Evolutionary conservation across 371 early-diverging fungal genomes (phyloP).

Genomic region (Mortierella sp.): DNA sequence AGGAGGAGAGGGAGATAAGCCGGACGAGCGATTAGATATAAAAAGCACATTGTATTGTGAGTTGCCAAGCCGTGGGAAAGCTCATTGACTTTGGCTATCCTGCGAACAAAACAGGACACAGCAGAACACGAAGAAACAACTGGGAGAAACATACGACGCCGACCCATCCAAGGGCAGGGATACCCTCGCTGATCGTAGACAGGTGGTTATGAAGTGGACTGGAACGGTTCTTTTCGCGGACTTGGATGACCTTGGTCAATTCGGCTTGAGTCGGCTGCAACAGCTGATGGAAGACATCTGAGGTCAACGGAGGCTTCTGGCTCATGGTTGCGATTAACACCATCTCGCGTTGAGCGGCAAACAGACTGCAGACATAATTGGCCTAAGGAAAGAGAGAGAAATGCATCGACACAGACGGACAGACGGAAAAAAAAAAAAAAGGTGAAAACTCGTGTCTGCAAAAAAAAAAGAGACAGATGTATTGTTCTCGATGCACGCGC

Average conservation of each 20-base stretch:
- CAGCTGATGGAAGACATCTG: conserved; percentile 65
- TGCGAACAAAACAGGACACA: neutral
- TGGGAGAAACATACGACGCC: conserved; percentile 72
- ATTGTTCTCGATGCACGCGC: neutral
- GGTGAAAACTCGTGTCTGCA: neutral
- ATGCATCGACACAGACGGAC: too few relatives aligned
- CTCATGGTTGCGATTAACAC: conserved; percentile 75
- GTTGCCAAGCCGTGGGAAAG: neutral
- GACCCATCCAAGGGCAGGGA: conserved; percentile 94
- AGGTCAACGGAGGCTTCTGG: conserved; percentile 80
- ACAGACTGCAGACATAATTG: conserved; percentile 61
- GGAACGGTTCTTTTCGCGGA: conserved; percentile 83
- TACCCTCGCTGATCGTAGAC: conserved; percentile 88
- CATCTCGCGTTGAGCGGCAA: conserved; percentile 79
- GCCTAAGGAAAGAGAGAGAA: conserved; percentile 50
- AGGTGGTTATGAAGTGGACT: conserved; percentile 83
- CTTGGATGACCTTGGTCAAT: conserved; percentile 68
- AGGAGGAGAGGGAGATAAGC: neutral
- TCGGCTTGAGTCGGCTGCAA: conserved; percentile 79
- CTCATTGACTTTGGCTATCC: neutral
- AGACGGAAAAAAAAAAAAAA: neutral
- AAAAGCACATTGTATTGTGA: conserved; percentile 1
- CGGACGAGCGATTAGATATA: conserved; percentile 3
- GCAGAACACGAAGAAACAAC: neutral
- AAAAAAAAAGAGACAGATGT: neutral